These are phyloP conservation scores for Nigrospora osmanthi DNA, from an alignment of 2,329 filamentous ascomycete genomes.

Conservation along the genomic window DNA sequence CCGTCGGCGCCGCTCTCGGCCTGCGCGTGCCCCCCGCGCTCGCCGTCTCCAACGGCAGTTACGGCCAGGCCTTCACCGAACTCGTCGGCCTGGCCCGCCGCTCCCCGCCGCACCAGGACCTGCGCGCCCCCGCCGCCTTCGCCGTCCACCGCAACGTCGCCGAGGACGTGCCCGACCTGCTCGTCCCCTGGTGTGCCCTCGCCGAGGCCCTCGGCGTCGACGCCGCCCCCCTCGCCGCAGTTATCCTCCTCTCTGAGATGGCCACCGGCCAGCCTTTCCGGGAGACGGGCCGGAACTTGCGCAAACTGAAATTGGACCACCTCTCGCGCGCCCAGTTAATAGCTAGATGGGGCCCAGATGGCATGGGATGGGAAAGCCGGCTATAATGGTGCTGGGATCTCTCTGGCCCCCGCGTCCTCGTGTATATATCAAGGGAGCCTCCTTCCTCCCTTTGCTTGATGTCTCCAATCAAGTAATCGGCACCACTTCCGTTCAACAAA, in stretches of 20 bases:
- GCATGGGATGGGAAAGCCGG: not conserved
- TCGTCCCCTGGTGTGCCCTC: slow-evolving; percentile 11
- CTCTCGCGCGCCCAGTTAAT: slow-evolving; percentile 4
- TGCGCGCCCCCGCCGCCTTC: slow-evolving; percentile 10
- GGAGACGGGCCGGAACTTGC: slow-evolving; percentile 7
- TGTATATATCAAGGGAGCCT: too few relatives aligned
- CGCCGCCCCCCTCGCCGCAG: slow-evolving; percentile 9
- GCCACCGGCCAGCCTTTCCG: slow-evolving; percentile 8
- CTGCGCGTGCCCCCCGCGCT: slow-evolving; percentile 10
- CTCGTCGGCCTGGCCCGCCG: slow-evolving; percentile 13
- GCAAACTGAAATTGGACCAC: slow-evolving; percentile 2
- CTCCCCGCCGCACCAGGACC: slow-evolving; percentile 13
- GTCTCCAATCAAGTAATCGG: too few relatives aligned
- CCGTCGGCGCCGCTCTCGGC: slow-evolving; percentile 13
- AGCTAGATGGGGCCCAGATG: not conserved
- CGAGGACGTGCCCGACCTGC: slow-evolving; percentile 12
- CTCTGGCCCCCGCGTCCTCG: too few relatives aligned
- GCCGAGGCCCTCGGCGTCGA: slow-evolving; percentile 12
- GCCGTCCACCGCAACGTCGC: slow-evolving; percentile 12
- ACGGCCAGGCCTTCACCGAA: slow-evolving; percentile 12
- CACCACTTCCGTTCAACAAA: too few relatives aligned
- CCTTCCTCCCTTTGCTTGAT: too few relatives aligned
- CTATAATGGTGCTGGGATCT: not conserved
- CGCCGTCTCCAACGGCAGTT: slow-evolving; percentile 16
- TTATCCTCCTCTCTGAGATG: slow-evolving; percentile 12